Base-by-base conservation (phyloP, 495 filamentous ascomycete genomes). In the Podospora tetraspora region DNA sequence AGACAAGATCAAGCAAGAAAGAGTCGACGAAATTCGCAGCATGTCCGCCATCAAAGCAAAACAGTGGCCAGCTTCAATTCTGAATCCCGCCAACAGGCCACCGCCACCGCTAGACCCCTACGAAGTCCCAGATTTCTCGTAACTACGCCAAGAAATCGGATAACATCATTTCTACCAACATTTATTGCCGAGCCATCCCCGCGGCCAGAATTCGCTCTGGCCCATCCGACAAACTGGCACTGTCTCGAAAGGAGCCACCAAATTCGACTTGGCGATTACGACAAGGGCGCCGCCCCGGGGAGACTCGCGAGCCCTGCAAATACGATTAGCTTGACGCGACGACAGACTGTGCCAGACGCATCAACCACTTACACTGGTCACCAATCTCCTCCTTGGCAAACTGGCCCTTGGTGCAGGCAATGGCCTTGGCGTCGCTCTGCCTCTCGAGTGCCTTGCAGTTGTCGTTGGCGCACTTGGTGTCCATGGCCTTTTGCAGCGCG, bases 401-500 rank as follows among this genome's bases (percentile, higher is more conserved):
- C 68, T 69, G 68, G 22, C 23, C 22, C 63, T 69, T 69, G 63
- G 68, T 69, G 68, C 68, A 69, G 23, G 68, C 68, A 22, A 69
- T 62, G 43, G 68, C 68, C 58, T 69, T 57, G 63, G 63, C 43
- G 34, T 69, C 68, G 19, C 23, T 27, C 63, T 69, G 68, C 29
- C 68, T 37, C 63, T 66, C 32, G 27, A 69, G 68, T 0, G 68
- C 58, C 37, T 66, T 63, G 57, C 74, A 73, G 59, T 68, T 64
- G 27, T 81, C 80, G 67, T 79, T 79, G 64, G 78, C 73, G 75
- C 80, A 82, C 69, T 76, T 79, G 72, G 76, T 75, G 71, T 82
- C 78, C 80, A 82, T 82, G 27, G 80, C 80, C 29, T 71, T 73
- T 72, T 82, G 80, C 3, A 82, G 75, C 1, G 79, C 72, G 62